A percentile compares a stretch with the other conserved stretches of the same genome.
Evolutionary conservation across 2,329 filamentous ascomycete species (phyloP).

Genomic region (Aspergillus ustus): DNA sequence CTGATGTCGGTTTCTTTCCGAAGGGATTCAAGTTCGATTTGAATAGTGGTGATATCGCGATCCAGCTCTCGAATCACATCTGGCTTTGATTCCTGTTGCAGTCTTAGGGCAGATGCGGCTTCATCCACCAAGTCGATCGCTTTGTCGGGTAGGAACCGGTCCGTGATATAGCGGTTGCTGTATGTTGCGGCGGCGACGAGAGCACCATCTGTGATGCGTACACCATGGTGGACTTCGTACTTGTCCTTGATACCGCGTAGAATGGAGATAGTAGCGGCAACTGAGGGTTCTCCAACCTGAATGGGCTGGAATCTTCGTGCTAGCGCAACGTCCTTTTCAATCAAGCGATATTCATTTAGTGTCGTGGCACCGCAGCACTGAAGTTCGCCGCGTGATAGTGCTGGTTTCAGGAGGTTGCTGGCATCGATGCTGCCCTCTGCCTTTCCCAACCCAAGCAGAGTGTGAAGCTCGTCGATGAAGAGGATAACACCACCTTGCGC

Average conservation of each 20-base stretch:
- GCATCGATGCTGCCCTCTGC: constrained; percentile 96
- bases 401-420: constrained; percentile 91
- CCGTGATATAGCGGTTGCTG: constrained; percentile 95
- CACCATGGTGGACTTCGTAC: constrained; percentile 96
- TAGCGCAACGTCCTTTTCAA: constrained; percentile 94
- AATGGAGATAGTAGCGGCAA: constrained; percentile 93
- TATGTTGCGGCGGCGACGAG: constrained; percentile 89
- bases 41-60: constrained; percentile 94
- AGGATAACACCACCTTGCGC: constrained; percentile 88
- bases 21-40: constrained; percentile 93
- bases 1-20: constrained; percentile 91
- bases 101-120: constrained; percentile 82
- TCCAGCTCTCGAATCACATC: constrained; percentile 92
- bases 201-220: constrained; percentile 89
- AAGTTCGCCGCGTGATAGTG: constrained; percentile 86
- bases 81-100: constrained; percentile 96
- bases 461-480: constrained; percentile 95
- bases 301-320: constrained; percentile 95
- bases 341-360: constrained; percentile 85
- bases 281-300: constrained; percentile 85
- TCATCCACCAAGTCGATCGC: constrained; percentile 97
- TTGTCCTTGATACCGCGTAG: constrained; percentile 95
- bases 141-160: constrained; percentile 94
- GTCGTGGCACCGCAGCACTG: constrained; percentile 97
- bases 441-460: constrained; percentile 87